These are phyloP conservation scores for Lunularia cruciata DNA, from an alignment of 225 moss, liverwort and hornwort genomes.

Conservation along the genomic window DNA sequence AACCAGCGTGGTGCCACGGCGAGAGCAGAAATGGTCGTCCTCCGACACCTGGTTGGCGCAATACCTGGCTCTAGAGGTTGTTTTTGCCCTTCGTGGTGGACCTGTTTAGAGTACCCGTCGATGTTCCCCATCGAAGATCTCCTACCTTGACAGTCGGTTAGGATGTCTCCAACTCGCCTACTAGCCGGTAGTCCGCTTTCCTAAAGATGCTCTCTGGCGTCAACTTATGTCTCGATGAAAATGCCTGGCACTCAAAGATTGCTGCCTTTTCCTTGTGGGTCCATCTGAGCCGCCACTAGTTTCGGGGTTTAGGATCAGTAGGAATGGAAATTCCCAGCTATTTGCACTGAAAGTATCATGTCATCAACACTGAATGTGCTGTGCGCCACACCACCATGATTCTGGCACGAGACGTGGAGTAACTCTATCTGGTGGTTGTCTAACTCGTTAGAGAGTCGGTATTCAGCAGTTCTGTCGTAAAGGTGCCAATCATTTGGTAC, in stretches of 20 bases:
- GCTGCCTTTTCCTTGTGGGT: neutral
- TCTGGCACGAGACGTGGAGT: neutral
- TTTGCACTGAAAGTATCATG: neutral
- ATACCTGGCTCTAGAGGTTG: neutral
- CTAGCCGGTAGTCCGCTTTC: neutral
- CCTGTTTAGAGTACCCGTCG: neutral
- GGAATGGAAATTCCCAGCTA: neutral
- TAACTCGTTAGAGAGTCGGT: neutral
- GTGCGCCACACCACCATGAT: neutral
- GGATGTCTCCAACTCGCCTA: neutral
- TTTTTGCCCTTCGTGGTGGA: neutral
- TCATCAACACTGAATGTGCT: neutral
- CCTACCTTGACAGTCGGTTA: neutral
- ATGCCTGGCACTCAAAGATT: neutral
- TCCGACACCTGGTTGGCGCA: neutral
- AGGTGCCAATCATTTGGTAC: neutral
- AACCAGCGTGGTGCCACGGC: neutral
- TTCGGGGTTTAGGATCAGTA: neutral
- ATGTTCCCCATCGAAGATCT: neutral
- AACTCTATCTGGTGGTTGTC: neutral
- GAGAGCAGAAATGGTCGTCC: neutral
- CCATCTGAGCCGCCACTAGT: neutral
- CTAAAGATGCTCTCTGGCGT: neutral
- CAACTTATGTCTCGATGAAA: too few species aligned
- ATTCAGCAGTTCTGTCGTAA: neutral